phyloP scores from a whole-genome alignment of 768 basidiomycete species.

The Leccinellum rugosiceps region DNA sequence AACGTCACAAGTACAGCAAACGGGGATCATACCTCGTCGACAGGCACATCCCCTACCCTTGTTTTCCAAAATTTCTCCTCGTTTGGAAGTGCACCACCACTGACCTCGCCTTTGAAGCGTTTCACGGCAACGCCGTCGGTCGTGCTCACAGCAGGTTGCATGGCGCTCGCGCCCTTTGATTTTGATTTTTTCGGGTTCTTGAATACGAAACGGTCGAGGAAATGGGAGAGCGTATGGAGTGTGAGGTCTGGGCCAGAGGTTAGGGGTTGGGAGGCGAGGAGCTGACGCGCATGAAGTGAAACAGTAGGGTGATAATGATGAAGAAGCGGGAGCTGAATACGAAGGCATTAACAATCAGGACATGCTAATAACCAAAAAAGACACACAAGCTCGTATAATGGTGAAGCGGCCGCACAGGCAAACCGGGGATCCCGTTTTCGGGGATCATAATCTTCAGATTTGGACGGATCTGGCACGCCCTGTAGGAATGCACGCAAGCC shows the following conservation, averaged over 20 bases:
- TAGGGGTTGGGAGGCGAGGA: constrained; percentile 68
- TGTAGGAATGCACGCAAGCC: constrained; percentile 46
- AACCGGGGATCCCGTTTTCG: constrained; percentile 88
- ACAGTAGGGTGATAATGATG: constrained; percentile 90
- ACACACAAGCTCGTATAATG: constrained; percentile 89
- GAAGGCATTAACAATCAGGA: not conserved
- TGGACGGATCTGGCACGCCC: constrained; percentile 27
- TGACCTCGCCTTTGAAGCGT: constrained; percentile 59
- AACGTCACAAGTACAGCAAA: not conserved
- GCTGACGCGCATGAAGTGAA: constrained; percentile 79
- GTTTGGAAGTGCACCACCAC: constrained; percentile 56
- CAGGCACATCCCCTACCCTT: constrained; percentile 70
- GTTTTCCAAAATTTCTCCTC: constrained; percentile 71
- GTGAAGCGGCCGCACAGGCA: constrained; percentile 73
- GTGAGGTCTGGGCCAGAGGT: constrained; percentile 86
- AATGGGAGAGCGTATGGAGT: constrained; percentile 89
- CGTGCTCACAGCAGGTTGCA: constrained; percentile 86
- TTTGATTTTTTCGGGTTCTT: constrained; percentile 85
- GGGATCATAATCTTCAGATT: constrained; percentile 65
- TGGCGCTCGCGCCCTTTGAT: constrained; percentile 79
- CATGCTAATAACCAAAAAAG: not conserved
- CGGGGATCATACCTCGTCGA: constrained; percentile 64
- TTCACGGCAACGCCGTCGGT: constrained; percentile 67
- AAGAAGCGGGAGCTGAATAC: constrained; percentile 67
- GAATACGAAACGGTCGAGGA: constrained; percentile 96